Base-by-base conservation (phyloP, 1,284 basidiomycete species). In the Boletellus deceptivus region DNA sequence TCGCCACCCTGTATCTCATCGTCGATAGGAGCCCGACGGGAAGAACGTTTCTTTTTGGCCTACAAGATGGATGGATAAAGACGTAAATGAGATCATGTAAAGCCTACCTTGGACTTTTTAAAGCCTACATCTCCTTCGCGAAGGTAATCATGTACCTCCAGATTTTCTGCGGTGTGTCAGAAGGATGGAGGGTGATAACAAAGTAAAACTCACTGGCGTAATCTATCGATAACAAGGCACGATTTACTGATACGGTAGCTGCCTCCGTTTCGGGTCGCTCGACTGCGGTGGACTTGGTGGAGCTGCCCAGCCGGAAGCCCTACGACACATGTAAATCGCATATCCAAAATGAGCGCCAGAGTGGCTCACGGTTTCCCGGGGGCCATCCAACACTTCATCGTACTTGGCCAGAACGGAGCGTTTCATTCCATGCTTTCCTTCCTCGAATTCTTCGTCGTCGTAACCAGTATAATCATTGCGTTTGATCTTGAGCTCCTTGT, bases 121-220 rank as follows among this genome's bases (percentile, higher is more conserved):
- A 98, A 98, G 1, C 91, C 93, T 17, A 86, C 73, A 55, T 98
- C 93, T 3, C 93, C 93, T 66, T 94, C 92, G 67, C 92, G 83
- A 13, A 94, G 69, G 62, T 99, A 98, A 69, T 98, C 96, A 13
- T 82, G 79, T 1, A 83, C 83, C 56, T 93, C 89, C 44, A 93
- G 66, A 59, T 94, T 94, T 75, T 98, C 91, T 95, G 62, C n/a
- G 45, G 52, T 43, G 27, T 49, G 46, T 69, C 27, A 58, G 16
- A 47, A 37, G 20, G 33, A 36, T 33, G 49, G 35, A 9, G 29
- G 25, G n/a, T 8, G 16, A 3, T 16, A 22, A 35, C 10, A 46
- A 48, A 41, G 39, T 35, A 44, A 17, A 18, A 67, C 91, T 68
- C 62, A 93, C 92, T 95, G 29, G 83, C 75, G 72, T 98, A 99